phyloP scores from a whole-genome alignment of 805 yeast genomes.

The Kodamaea kakaduensis region DNA sequence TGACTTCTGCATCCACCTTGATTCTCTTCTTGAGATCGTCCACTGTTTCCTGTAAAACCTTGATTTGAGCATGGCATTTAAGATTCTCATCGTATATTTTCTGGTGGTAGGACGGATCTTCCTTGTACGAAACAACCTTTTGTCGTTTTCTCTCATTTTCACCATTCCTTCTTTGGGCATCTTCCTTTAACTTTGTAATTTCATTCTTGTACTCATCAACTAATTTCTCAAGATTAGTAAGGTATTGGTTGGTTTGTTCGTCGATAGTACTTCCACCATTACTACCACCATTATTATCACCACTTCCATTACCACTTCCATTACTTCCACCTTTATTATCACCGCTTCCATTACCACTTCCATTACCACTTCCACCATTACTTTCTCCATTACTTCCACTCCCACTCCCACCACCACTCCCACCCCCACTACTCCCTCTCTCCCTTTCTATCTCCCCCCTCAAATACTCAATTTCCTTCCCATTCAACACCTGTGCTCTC shows the following conservation, averaged over 20 bases:
- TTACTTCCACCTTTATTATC: slow-evolving; percentile 24
- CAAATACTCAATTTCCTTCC: slow-evolving; percentile 55
- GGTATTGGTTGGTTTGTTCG: slow-evolving; percentile 27
- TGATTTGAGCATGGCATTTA: slow-evolving; percentile 32
- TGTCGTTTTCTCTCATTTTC: slow-evolving; percentile 10
- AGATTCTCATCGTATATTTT: slow-evolving; percentile 31
- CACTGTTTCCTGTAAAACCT: slow-evolving; percentile 32
- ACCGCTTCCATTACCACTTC: slow-evolving; percentile 24
- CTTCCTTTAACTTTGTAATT: slow-evolving; percentile 41
- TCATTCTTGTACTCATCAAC: slow-evolving; percentile 56
- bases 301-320: too few relatives aligned
- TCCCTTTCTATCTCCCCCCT: slow-evolving; percentile 30
- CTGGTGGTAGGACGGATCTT: slow-evolving; percentile 1
- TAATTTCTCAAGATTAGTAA: slow-evolving; percentile 42
- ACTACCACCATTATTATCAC: too few relatives aligned
- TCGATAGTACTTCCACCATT: too few relatives aligned
- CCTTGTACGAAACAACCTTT: slow-evolving; percentile 23
- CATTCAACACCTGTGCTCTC: slow-evolving; percentile 49
- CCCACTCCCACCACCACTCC: too few relatives aligned
- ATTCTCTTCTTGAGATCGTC: slow-evolving; percentile 34
- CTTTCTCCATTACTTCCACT: too few relatives aligned
- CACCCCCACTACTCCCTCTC: too few relatives aligned
- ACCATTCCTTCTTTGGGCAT: slow-evolving; percentile 11
- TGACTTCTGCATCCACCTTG: slow-evolving; percentile 20
- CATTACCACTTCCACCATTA: too few relatives aligned